Evolutionary conservation across 768 basidiomycete species (phyloP).

Genomic region (Pleurotus salmoneostramineus): DNA sequence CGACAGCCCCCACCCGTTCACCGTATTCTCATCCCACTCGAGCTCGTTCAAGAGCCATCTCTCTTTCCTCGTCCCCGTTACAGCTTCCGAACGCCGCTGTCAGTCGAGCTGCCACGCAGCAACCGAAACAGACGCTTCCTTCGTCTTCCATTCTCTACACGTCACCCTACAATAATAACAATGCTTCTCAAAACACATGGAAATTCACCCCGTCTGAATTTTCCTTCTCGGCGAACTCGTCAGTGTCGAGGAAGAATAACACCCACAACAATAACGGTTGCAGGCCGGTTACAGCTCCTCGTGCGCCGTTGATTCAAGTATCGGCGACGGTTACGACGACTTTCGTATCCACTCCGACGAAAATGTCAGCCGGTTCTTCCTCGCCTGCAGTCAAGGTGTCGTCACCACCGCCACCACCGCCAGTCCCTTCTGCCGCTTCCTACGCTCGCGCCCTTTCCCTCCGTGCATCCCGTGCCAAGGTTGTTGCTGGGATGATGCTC

Average conservation of each 20-base stretch:
- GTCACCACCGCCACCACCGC: background rate
- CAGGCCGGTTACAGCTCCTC: background rate
- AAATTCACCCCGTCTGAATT: background rate
- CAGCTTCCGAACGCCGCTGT: background rate
- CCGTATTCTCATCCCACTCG: conserved; percentile 1
- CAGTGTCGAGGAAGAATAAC: background rate
- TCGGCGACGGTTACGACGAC: background rate
- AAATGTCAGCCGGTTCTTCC: background rate
- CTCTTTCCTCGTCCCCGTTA: background rate
- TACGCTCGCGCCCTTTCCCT: background rate
- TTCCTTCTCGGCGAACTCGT: background rate
- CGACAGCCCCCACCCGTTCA: background rate
- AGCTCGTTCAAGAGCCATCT: background rate
- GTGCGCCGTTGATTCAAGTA: background rate
- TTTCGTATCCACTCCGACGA: background rate
- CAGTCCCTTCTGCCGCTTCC: background rate
- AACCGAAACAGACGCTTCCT: background rate
- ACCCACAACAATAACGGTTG: too few species aligned
- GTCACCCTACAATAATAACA: background rate
- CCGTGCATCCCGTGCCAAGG: background rate
- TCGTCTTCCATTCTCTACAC: conserved; percentile 1
- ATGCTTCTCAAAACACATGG: background rate
- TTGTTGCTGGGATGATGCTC: conserved; percentile 3
- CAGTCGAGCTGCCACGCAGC: background rate
- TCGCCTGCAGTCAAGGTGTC: background rate